phyloP scores from a whole-genome alignment of 768 basidiomycete species.

The Exsudoporus frostii region DNA sequence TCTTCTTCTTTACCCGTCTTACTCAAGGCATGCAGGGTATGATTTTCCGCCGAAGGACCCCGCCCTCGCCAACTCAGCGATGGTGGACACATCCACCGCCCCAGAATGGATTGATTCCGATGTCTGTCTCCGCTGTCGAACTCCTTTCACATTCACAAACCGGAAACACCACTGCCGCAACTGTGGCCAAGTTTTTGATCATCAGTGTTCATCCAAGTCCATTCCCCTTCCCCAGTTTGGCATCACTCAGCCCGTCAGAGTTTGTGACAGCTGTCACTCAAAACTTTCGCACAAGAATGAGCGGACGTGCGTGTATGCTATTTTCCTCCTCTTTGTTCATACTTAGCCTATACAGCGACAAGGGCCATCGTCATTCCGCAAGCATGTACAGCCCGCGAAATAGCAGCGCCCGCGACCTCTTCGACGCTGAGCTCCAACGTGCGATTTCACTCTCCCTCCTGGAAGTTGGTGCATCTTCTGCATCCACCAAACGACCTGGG shows the following conservation, averaged over 20 bases:
- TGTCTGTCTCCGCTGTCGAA: conserved; percentile 88
- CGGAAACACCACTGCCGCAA: conserved; percentile 98
- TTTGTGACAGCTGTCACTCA: conserved; percentile 87
- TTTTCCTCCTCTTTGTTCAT: neutral
- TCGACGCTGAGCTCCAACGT: conserved; percentile 87
- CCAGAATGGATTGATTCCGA: conserved; percentile 99
- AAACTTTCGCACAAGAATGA: conserved; percentile 70
- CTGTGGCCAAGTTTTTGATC: conserved; percentile 96
- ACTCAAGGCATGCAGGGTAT: conserved; percentile 49
- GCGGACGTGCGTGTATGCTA: conserved; percentile 41
- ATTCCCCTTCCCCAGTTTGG: conserved; percentile 91
- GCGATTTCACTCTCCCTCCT: conserved; percentile 90
- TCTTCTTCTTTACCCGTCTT: neutral
- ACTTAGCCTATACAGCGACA: conserved; percentile 33
- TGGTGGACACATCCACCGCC: conserved; percentile 88
- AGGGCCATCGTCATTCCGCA: conserved; percentile 51
- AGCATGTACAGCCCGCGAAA: conserved; percentile 55
- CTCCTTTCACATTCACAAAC: conserved; percentile 90
- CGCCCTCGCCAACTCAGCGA: conserved; percentile 65
- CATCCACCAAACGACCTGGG: conserved; percentile 52
- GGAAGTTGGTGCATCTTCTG: conserved; percentile 55
- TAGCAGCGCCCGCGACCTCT: conserved; percentile 54
- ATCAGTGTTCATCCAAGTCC: conserved; percentile 82
- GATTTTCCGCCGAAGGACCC: conserved; percentile 81
- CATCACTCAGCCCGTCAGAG: conserved; percentile 87